Conservation (phyloP, 768 basidiomycete species). For the Phaeolepiota aurea region DNA sequence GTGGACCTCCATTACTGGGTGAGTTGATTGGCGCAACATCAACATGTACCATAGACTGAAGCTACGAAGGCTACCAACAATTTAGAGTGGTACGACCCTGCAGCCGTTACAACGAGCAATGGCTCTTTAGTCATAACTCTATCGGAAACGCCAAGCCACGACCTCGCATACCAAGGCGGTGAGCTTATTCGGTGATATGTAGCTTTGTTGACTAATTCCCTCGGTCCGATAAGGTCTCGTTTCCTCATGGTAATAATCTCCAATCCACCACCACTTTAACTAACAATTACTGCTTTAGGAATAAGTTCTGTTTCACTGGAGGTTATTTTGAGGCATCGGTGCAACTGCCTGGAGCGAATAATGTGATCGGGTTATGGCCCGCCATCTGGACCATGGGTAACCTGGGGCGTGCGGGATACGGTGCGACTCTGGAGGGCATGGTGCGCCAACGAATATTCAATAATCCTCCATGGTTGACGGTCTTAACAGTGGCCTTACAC, state of each 20-base stretch:
- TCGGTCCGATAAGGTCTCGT: slow-evolving; percentile 23
- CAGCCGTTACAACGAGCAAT: slow-evolving; percentile 56
- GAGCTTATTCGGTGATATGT: slow-evolving; percentile 10
- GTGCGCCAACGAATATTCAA: slow-evolving; percentile 19
- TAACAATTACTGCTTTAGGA: slow-evolving; percentile 54
- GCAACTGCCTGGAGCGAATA: slow-evolving; percentile 52
- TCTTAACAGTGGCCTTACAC: slow-evolving; percentile 63
- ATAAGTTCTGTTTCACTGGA: slow-evolving; percentile 83
- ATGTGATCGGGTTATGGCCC: slow-evolving; percentile 66
- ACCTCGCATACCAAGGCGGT: slow-evolving; percentile 60
- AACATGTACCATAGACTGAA: not conserved
- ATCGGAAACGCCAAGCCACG: slow-evolving; percentile 46
- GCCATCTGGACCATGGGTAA: slow-evolving; percentile 70
- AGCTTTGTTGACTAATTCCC: slow-evolving; percentile 21
- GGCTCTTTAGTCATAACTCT: slow-evolving; percentile 71
- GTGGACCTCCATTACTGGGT: slow-evolving; percentile 77
- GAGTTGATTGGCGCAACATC: slow-evolving; percentile 6
- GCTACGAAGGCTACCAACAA: slow-evolving; percentile 59
- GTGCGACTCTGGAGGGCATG: slow-evolving; percentile 76
- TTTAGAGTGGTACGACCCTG: slow-evolving; percentile 86
- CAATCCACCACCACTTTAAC: slow-evolving; percentile 24
- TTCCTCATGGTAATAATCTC: not conserved
- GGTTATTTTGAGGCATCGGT: slow-evolving; percentile 60
- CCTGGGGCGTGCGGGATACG: slow-evolving; percentile 71
- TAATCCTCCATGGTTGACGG: slow-evolving; percentile 4